Conservation (phyloP, 768 basidiomycete genomes). For the Pulveroboletus sp. region DNA sequence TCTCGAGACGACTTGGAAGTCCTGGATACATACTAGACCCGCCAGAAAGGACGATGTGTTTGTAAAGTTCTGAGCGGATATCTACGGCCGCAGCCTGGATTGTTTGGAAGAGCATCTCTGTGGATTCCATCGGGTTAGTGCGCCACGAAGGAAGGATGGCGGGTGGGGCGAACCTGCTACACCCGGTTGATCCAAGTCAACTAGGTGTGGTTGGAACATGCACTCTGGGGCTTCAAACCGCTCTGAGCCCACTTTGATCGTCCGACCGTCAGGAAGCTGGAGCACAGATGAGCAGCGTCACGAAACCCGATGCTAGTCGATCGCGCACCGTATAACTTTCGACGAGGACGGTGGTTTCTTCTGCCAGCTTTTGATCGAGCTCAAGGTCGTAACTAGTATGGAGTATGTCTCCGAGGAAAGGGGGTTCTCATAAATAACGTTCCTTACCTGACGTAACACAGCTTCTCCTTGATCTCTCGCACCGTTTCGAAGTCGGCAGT, state of each 20-base stretch:
- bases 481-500: conserved; percentile 99
- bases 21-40: conserved; percentile 99
- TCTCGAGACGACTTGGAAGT: conserved; percentile 92
- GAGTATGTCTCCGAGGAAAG: neutral
- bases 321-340: conserved; percentile 86
- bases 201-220: conserved; percentile 99
- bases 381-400: conserved; percentile 86
- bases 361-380: conserved; percentile 84
- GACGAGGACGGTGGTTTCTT: conserved; percentile 94
- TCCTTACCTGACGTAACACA: conserved; percentile 91
- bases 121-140: neutral
- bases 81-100: conserved; percentile 92
- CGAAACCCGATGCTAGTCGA: neutral
- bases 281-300: conserved; percentile 5
- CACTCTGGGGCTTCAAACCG: conserved; percentile 99
- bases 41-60: conserved; percentile 95
- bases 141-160: neutral
- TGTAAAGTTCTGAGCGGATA: conserved; percentile 86
- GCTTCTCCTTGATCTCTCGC: conserved; percentile 96
- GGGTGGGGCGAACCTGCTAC: conserved; percentile 69
- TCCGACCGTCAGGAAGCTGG: conserved; percentile 91
- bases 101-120: conserved; percentile 95
- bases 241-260: conserved; percentile 96
- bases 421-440: neutral
- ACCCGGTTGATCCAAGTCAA: conserved; percentile 95